These are phyloP conservation scores for Oryza glumipatula DNA, from an alignment of 176 grass and related monocot genomes.

Conservation along the genomic window DNA sequence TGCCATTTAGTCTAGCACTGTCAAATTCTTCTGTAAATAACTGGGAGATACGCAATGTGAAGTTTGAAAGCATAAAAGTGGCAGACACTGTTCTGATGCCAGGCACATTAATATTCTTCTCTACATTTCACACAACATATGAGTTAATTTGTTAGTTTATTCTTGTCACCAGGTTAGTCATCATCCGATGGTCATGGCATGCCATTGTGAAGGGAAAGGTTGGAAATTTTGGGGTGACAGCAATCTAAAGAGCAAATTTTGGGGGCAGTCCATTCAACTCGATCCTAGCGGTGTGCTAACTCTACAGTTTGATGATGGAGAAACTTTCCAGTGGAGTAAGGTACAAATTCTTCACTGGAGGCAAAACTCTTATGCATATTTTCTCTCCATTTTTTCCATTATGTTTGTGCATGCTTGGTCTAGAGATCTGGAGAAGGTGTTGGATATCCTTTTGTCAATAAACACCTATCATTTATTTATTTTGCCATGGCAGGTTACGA, in stretches of 20 bases:
- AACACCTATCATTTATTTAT: not conserved
- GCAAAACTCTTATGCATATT: not conserved
- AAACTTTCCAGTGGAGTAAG: conserved; percentile 94
- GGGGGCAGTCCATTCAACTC: conserved; percentile 87
- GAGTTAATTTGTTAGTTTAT: conserved; percentile 39
- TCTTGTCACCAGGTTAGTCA: conserved; percentile 80
- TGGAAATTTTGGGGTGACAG: conserved; percentile 95
- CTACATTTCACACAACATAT: not conserved
- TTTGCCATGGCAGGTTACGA: conserved; percentile 69
- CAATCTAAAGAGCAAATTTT: conserved; percentile 88
- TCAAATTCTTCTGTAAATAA: conserved; percentile 24
- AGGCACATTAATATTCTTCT: conserved; percentile 9
- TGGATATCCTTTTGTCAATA: conserved; percentile 18
- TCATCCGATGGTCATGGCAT: conserved; percentile 90
- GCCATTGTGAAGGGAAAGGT: conserved; percentile 88
- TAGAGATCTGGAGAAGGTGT: conserved; percentile 15
- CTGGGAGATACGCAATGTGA: not conserved
- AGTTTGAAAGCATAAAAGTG: conserved; percentile 11
- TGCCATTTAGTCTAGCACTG: not conserved
- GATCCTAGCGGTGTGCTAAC: conserved; percentile 78
- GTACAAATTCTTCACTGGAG: conserved; percentile 43
- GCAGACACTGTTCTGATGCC: not conserved
- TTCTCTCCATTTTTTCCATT: not conserved
- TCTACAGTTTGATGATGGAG: conserved; percentile 93
- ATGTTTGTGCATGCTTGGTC: not conserved